Base-by-base conservation (phyloP, 2,329 filamentous ascomycete genomes). In the Fusarium sp. region DNA sequence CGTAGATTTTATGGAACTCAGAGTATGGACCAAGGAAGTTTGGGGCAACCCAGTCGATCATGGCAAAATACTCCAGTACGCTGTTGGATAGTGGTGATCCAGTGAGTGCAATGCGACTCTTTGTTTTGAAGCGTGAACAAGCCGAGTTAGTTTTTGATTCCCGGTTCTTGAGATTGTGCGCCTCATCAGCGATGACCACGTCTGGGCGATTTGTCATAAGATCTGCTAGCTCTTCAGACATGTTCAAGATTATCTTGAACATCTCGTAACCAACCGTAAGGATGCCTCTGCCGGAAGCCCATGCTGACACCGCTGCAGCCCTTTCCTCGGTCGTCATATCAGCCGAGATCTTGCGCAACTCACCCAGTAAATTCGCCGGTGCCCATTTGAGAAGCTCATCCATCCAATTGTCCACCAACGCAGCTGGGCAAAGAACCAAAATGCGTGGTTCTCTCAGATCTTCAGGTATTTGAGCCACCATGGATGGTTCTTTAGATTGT, bases 21-120 rank as follows among this genome's bases (percentile, higher is more conserved):
- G 80, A 75, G 13, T 86, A 80, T 6, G 88, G 85, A 1, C 93
- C 94, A 5, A 97, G 85, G 77, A 93, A 97, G 27, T 89, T 89
- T 0, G 93, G 92, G 3, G 93, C 91, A 54, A 96, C 90, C 93
- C 94, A 97, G 69, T 95, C 88, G 63, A 97, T 91, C 89, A 97
- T 93, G n/a, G 90, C 83, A 76, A 91, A 94, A 76, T 97, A 97
- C 75, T 98, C 95, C 32, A 87, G 83, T 1, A 97, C 89, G 55
- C 93, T 92, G 77, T 97, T 98, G 7, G 93, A 90, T 55, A 98
- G 83, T 1, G 95, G 95, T 0, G 94, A 95, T 1, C 94, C 95
- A 1, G 94, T 97, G 67, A 98, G 84, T 9, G 94, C 95, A 70
- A 98, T 92, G 14, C 94, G 90, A 65, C 87, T 91, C 58, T 83